Evolutionary conservation across 768 basidiomycete species (phyloP), one percentile per base, ranked within the genome.

Genomic region (Mycena haematopus): DNA sequence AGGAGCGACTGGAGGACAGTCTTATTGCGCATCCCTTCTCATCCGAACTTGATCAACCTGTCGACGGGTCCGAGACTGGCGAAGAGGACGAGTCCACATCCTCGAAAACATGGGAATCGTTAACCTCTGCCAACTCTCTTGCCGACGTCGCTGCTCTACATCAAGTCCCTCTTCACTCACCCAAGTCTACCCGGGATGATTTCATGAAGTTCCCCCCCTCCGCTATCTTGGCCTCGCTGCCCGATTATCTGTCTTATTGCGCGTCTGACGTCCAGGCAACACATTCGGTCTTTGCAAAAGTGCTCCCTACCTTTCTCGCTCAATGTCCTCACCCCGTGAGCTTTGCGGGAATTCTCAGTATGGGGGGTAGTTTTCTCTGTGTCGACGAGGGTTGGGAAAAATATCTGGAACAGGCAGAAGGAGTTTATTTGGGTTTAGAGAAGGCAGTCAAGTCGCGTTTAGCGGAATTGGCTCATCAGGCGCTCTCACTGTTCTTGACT

Each of bases 261-360:
- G 89, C 91, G 2, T 81, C 77, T 11, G 97, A 99, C 74, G 96
- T 97, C 35, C 75, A 79, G 29, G 86, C 91, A 52, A 99, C 96
- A 0, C 91, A 96, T 70, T 80, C 83, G 6, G 93, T 99, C 8
- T 97, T 86, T 72, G 69, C 80, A 15, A 81, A 84, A 57, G 89
- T 91, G 29, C 83, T 97, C 8, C 95, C 96, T 0, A 80, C 86
- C 0, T 99, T 96, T 72, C 80, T 95, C 45, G 72, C 80, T 29
- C 86, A 86, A 6, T 99, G 96, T 74, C 95, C 96, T 0, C 92
- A 90, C 72, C 97, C 96, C 0, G 95, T 93, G 2, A 91, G 93
- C 1, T 98, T 98, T 72, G 90, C 95, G 0, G 96, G 96, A 6
- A 83, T 95, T 27, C 77, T 96, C 45, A 86, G 86, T 4, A 99